Evolutionary conservation across 257 asterid genomes (phyloP), one percentile per base, ranked within the genome.

Genomic region (Cordia subcordata): DNA sequence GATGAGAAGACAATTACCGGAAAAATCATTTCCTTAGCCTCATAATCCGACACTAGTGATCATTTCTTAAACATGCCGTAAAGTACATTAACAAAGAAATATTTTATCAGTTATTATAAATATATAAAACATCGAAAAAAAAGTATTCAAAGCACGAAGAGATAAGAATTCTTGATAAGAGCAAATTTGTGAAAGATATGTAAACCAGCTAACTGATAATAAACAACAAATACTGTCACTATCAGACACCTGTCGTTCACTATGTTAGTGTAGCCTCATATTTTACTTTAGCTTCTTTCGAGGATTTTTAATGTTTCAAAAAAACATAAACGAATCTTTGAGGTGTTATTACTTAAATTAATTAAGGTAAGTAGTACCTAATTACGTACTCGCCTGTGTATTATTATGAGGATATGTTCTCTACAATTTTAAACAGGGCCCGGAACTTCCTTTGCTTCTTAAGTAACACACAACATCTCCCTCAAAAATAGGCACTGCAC

Each of bases 211-310:
- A 20, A 42, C 14, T 13, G 14, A 8, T 46, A 6, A 51, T 61
- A 44, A 27, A 63, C 32, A 47, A 63, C 55, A 54, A n/a, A 44
- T 0, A 18, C 5, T n/a, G 37, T 54, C 62, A 64, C 42, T 64
- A 64, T 55, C 49, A 45, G 17, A 64, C 49, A 27, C 54, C 55
- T 64, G 49, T 47, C 17, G 49, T 49, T 45, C 38, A 64, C 54
- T 44, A 64, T 64, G 35, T 4, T 27, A 47, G 11, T 20, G 50
- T 13, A 55, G 55, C n/a, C 68, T 13, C 19, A 52, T 38, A 53
- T 63, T 52, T 15, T 53, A 53, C 50, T 45, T 63, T 10, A 42
- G 13, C 32, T 53, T 52, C n/a, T 62, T 17, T 50, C 11, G 13
- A 8, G 1, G 10, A 10, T 4, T 45, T 21, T 46, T 45, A 15